Evolutionary conservation across 306 rosid species (phyloP), one percentile per base, ranked within the genome.

Genomic region (Acacia melanoxylon): DNA sequence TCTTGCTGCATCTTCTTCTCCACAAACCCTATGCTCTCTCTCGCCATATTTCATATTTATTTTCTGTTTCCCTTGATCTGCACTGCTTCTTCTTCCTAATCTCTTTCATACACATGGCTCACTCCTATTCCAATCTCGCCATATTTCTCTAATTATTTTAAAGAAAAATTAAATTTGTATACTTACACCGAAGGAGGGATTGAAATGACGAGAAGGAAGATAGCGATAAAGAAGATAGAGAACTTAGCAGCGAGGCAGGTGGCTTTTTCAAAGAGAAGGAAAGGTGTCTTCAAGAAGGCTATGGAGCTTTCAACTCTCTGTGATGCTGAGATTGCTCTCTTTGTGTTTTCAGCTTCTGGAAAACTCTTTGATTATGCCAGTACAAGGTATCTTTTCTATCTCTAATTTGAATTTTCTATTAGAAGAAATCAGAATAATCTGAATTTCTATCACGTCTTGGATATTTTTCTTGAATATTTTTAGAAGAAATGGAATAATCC

Each of bases 281-380:
- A 9, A 59, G 31, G 66, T 22, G 7, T 59, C 10, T 59, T 59
- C 31, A 59, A 24, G 65, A 58, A 59, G 33, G 66, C 66, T 10
- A 10, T 24, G 31, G 66, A 59, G 31, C 31, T 59, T 4, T 59
- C 66, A 22, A 59, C 66, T 22, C 66, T 59, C 4, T 59, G 66
- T 59, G 66, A 59, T 59, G 66, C 16, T 59, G 66, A 59, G 66
- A 24, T 59, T 59, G 66, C 66, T 0, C 66, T 59, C 33, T n/a
- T n/a, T 75, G 54, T 85, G 22, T 85, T 85, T 49, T 85, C 88
- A 12, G 4, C 80, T 5, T 78, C 85, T 11, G 85, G 85, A 10
- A 85, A 54, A 27, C 85, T 85, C 83, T n/a, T n/a, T 46, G 85
- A 85, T 4, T 85, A 77, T 29, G 56, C 85, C 66, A 81, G 45